phyloP scores from a whole-genome alignment of 352 stramenopile genomes.

The Pythium grandisporangium region DNA sequence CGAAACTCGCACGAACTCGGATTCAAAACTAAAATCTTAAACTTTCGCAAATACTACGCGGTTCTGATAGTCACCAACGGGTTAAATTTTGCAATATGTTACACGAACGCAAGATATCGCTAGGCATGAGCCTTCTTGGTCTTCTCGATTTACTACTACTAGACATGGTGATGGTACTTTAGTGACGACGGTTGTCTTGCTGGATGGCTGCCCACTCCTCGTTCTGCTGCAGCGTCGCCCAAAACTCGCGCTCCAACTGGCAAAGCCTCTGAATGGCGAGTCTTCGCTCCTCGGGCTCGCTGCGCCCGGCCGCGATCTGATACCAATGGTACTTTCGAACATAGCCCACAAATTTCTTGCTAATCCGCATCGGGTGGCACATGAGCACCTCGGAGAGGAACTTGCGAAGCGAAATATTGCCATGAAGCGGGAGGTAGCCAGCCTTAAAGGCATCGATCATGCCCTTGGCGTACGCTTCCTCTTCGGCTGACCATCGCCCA shows the following conservation, averaged over 20 bases:
- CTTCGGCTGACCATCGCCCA: constrained; percentile 57
- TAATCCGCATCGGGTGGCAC: constrained; percentile 88
- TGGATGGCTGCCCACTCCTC: constrained; percentile 29
- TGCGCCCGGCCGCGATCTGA: constrained; percentile 54
- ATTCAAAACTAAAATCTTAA: too few relatives aligned
- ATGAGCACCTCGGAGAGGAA: constrained; percentile 83
- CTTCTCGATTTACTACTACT: not conserved
- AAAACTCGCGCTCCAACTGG: constrained; percentile 49
- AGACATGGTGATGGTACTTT: constrained; percentile 1
- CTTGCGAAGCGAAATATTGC: constrained; percentile 77
- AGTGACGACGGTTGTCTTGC: constrained; percentile 16
- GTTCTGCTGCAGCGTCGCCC: constrained; percentile 50
- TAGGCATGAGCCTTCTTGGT: too few relatives aligned
- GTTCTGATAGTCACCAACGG: too few relatives aligned
- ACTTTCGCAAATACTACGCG: too few relatives aligned
- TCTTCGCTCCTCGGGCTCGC: constrained; percentile 34
- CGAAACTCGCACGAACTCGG: too few relatives aligned
- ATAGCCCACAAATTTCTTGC: constrained; percentile 88
- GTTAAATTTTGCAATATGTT: constrained; percentile 4
- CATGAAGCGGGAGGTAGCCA: constrained; percentile 59
- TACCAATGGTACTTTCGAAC: constrained; percentile 86
- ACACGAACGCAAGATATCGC: constrained; percentile 2
- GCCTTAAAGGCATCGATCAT: constrained; percentile 78
- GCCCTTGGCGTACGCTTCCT: constrained; percentile 72
- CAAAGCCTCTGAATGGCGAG: constrained; percentile 29